Conservation (phyloP, 208 protist genomes). For the Acanthamoeba culbertsoni region DNA sequence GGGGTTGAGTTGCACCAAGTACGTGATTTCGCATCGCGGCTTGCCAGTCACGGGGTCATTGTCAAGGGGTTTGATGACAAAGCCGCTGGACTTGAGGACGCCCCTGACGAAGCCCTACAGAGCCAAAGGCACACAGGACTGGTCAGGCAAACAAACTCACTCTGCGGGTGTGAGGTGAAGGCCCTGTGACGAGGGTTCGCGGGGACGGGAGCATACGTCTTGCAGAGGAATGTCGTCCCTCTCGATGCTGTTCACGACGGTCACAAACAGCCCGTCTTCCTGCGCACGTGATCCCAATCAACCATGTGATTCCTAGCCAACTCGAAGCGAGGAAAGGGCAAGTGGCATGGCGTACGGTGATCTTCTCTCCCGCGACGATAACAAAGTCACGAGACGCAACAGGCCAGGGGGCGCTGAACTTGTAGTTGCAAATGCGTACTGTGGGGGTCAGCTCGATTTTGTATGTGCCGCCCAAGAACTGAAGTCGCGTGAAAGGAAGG, state of each 20-base stretch:
- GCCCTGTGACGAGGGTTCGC: no score
- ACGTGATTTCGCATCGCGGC: slow-evolving; percentile 4
- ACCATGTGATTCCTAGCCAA: neutral
- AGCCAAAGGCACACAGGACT: neutral
- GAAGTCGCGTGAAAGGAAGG: no score
- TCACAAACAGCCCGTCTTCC: slow-evolving; percentile 13
- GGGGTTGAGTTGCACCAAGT: slow-evolving; percentile 16
- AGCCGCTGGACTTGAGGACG: neutral
- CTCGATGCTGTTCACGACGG: slow-evolving; percentile 33
- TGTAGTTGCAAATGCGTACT: slow-evolving; percentile 1
- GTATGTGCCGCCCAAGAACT: slow-evolving; percentile 4
- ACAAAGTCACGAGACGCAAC: neutral
- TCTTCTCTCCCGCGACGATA: neutral
- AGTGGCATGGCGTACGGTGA: neutral
- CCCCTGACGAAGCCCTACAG: neutral
- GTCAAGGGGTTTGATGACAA: slow-evolving; percentile 35
- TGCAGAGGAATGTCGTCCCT: neutral
- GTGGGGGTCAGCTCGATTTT: slow-evolving; percentile 3
- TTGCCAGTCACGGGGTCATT: neutral
- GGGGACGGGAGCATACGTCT: no score
- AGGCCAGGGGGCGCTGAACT: slow-evolving; percentile 33
- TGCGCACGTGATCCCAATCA: neutral
- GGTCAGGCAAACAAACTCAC: neutral
- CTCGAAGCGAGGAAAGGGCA: neutral
- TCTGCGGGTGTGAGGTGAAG: no score